phyloP scores from a whole-genome alignment of 345 rosid species.

The Pistacia vera region DNA sequence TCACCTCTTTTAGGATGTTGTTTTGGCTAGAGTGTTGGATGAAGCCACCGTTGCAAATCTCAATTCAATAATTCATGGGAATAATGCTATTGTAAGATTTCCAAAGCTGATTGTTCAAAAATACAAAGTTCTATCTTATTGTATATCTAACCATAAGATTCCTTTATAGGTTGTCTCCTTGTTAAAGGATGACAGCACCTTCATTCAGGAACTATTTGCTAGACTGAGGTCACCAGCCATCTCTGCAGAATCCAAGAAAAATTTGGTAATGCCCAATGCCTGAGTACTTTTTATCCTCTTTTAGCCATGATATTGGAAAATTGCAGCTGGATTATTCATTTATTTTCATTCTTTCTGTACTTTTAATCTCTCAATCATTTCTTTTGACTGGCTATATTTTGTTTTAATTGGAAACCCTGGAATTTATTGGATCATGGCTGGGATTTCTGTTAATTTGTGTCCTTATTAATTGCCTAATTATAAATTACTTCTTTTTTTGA shows the following conservation, averaged over 20 bases:
- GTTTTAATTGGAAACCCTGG: background rate
- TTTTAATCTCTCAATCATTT: background rate
- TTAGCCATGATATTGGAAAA: background rate
- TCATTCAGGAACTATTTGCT: conserved; percentile 85
- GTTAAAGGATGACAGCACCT: conserved; percentile 81
- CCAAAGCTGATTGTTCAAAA: conserved; percentile 9
- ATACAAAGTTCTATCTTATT: conserved; percentile 11
- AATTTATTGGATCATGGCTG: background rate
- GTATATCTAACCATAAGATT: conserved; percentile 19
- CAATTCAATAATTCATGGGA: conserved; percentile 67
- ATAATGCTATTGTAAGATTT: conserved; percentile 75
- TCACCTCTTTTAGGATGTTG: conserved; percentile 70
- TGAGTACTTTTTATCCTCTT: background rate
- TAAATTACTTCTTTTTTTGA: background rate
- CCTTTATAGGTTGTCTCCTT: conserved; percentile 66
- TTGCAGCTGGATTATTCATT: background rate
- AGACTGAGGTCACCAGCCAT: conserved; percentile 64
- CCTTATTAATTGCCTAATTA: background rate
- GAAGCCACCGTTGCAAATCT: conserved; percentile 68
- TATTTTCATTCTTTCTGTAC: background rate
- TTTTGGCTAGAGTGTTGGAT: conserved; percentile 90
- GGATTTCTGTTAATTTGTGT: background rate
- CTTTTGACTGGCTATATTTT: background rate
- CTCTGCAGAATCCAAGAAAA: conserved; percentile 76
- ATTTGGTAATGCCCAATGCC: conserved; percentile 62